phyloP scores from a whole-genome alignment of 2,329 filamentous ascomycete species.

The Epichloe hybrida region DNA sequence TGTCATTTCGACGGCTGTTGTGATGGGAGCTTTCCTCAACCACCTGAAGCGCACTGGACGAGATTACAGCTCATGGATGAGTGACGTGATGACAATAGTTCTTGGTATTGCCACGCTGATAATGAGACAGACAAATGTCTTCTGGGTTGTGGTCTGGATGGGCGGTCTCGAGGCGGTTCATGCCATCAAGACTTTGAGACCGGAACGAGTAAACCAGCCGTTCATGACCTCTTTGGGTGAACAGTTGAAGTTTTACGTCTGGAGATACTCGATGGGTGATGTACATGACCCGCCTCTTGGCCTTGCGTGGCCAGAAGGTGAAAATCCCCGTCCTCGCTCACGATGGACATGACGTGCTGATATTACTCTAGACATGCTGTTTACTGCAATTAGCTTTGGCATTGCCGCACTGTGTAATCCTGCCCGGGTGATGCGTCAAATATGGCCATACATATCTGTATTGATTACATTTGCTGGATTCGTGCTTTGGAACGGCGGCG shows the following conservation, averaged over 20 bases:
- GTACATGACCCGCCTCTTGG: constrained; percentile 41
- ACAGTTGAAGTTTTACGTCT: constrained; percentile 24
- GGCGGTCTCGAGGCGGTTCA: constrained; percentile 46
- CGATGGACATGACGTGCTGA: not conserved
- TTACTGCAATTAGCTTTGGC: constrained; percentile 49
- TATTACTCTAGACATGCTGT: constrained; percentile 33
- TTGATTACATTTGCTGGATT: constrained; percentile 59
- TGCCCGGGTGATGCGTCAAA: constrained; percentile 27
- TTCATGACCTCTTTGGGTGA: constrained; percentile 18
- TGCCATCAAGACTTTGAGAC: constrained; percentile 31
- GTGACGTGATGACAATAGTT: constrained; percentile 31
- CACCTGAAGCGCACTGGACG: constrained; percentile 32
- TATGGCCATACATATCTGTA: constrained; percentile 49
- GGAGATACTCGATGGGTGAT: constrained; percentile 34
- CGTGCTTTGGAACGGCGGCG: constrained; percentile 75
- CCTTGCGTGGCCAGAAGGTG: constrained; percentile 37
- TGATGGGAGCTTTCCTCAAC: constrained; percentile 55
- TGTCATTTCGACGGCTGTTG: constrained; percentile 63
- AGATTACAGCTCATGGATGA: constrained; percentile 19
- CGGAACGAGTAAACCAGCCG: constrained; percentile 17
- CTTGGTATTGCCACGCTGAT: constrained; percentile 54
- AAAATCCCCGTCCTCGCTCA: constrained; percentile 1
- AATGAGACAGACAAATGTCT: constrained; percentile 92
- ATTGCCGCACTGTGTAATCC: constrained; percentile 42
- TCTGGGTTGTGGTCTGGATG: constrained; percentile 78